These are phyloP conservation scores for Breviolum minutum DNA, from an alignment of 73 alveolate genomes.

Conservation along the genomic window DNA sequence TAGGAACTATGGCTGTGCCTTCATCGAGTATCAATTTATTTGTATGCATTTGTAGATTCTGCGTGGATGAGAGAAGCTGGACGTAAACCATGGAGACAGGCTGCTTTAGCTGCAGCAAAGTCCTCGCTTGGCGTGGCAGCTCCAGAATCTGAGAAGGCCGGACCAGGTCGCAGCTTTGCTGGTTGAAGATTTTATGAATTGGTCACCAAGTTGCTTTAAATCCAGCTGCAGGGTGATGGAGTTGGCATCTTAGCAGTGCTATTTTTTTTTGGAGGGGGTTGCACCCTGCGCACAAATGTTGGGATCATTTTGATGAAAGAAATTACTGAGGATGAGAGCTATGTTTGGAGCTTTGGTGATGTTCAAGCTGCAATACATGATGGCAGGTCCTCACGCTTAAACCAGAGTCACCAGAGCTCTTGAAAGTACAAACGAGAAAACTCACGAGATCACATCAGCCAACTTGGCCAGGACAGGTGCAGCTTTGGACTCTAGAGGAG, in stretches of 20 bases:
- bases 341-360: constrained; percentile 51
- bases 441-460: not conserved
- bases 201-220: too few species aligned
- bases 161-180: not conserved
- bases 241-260: constrained; percentile 18
- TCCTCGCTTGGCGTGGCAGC: not conserved
- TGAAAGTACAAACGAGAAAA: not conserved
- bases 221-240: constrained; percentile 47
- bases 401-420: too few species aligned
- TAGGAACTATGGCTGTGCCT: too few species aligned
- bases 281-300: too few species aligned
- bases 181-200: too few species aligned
- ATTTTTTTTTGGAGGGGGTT: not conserved
- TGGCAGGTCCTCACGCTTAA: not conserved
- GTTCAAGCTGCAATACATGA: constrained; percentile 38
- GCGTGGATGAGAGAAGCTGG: not conserved
- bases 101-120: constrained; percentile 9
- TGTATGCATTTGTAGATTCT: too few species aligned
- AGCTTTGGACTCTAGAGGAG: constrained; percentile 45
- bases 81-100: not conserved
- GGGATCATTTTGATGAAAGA: not conserved
- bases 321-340: constrained; percentile 32
- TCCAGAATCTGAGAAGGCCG: constrained; percentile 34
- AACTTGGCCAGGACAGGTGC: constrained; percentile 31
- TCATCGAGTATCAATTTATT: too few species aligned